phyloP scores from a whole-genome alignment of 1,284 basidiomycete genomes.

The Lentinula novae-zelandiae region DNA sequence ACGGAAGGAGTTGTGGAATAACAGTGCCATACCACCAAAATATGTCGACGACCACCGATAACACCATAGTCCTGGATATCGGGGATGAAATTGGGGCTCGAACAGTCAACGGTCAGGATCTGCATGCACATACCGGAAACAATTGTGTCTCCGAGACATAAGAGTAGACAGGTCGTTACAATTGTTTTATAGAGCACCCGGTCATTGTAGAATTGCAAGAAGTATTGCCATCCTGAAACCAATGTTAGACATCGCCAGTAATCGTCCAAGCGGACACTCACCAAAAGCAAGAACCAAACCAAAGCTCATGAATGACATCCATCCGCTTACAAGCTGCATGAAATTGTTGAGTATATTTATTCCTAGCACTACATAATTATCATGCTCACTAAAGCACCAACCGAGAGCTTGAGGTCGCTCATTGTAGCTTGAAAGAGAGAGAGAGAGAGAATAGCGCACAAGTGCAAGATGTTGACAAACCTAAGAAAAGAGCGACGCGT shows the following conservation, averaged over 20 bases:
- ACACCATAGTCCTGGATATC: background rate
- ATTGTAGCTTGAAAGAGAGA: background rate
- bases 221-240: constrained; percentile 2
- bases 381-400: background rate
- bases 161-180: constrained; percentile 2
- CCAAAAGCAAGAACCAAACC: constrained; percentile 1
- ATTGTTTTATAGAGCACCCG: constrained; percentile 1
- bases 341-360: background rate
- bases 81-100: background rate
- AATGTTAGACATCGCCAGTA: background rate
- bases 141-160: constrained; percentile 9
- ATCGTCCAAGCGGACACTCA: background rate
- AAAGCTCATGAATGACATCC: constrained; percentile 4
- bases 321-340: background rate
- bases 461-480: background rate
- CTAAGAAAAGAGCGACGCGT: background rate
- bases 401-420: background rate
- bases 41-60: constrained; percentile 7
- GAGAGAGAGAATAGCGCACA: background rate
- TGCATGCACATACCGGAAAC: background rate
- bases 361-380: background rate
- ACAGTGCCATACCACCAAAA: constrained; percentile 6
- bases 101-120: background rate
- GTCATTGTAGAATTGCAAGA: constrained; percentile 3
- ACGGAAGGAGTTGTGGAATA: background rate